These are phyloP conservation scores for Russula earlei DNA, from an alignment of 768 basidiomycete species.

Conservation along the genomic window DNA sequence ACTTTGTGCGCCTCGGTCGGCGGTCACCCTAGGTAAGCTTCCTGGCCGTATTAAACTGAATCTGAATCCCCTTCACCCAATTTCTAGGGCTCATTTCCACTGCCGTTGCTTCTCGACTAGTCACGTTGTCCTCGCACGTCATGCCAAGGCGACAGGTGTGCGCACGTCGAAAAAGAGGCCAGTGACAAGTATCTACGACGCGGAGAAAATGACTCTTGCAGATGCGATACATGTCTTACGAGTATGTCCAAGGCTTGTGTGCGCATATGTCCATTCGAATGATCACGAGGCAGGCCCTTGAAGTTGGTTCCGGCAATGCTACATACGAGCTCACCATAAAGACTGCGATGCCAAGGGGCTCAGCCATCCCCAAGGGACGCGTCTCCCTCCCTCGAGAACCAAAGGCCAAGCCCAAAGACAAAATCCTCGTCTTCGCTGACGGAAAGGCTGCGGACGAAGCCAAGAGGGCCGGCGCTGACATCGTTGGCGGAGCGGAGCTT, in stretches of 20 bases:
- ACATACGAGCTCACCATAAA: constrained; percentile 77
- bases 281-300: constrained; percentile 52
- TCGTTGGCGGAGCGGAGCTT: constrained; percentile 85
- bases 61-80: not conserved
- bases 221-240: constrained; percentile 65
- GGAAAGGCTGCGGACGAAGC: constrained; percentile 77
- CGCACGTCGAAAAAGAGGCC: constrained; percentile 41
- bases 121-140: constrained; percentile 37
- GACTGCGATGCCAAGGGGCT: constrained; percentile 68
- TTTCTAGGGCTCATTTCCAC: constrained; percentile 6
- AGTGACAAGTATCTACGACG: constrained; percentile 46
- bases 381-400: constrained; percentile 77
- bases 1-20: not conserved
- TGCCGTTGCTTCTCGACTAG: constrained; percentile 48
- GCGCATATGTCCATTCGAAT: constrained; percentile 6
- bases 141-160: constrained; percentile 48
- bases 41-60: not conserved
- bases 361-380: constrained; percentile 83
- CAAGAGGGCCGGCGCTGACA: constrained; percentile 76
- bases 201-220: constrained; percentile 54
- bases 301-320: constrained; percentile 65
- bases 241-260: not conserved
- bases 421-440: constrained; percentile 89
- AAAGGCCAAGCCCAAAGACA: constrained; percentile 59
- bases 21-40: not conserved